Base-by-base conservation (phyloP, 371 early-diverging fungal genomes). In the Mortierella sp. region DNA sequence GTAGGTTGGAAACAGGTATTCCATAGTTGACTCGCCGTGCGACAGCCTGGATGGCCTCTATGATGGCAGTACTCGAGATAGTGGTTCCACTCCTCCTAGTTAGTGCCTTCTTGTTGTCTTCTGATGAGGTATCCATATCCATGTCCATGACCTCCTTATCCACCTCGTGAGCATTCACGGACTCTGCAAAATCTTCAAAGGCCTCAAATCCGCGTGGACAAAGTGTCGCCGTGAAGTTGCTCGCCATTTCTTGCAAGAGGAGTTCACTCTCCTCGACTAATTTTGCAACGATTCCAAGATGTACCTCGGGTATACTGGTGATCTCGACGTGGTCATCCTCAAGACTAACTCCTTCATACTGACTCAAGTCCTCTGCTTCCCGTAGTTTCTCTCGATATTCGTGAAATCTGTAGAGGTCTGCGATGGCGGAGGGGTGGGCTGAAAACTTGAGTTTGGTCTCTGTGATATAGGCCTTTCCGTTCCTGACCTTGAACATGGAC, bases 1-100 rank as follows among this genome's bases (percentile, higher is more conserved):
- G 78, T 4, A 76, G 55, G 32, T 51, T 70, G 6, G 65, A 64
- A 28, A 65, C 51, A 1, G 78, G 62, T 3, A 76, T 21, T 15
- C 78, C 78, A 57, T 76, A 76, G 34, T 76, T 76, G 78, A 76
- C 66, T 6, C 78, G 51, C 21, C 57, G 65, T 0, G 78, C 70
- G 15, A 76, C 62, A 2, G 57, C 21, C 37, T 76, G 78, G 21
- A 76, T 53, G 12, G 65, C 78, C 23, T 76, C 78, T 46, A 62
- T 57, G n/a, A 76, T 52, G 8, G 78, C 78, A 17, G 66, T 8
- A 2, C 41, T 7, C 15, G 78, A 61, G 8, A 76, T 59, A 4
- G 61, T 53, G 3, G 78, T 70, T 23, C 53, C 53, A 15, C 27
- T 24, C 30, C 70, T 44, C 32, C 34, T 30, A 23, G 7, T 42